These are phyloP conservation scores for Ophiosphaerella herpotricha DNA, from an alignment of 2,329 filamentous ascomycete genomes.

Conservation along the genomic window DNA sequence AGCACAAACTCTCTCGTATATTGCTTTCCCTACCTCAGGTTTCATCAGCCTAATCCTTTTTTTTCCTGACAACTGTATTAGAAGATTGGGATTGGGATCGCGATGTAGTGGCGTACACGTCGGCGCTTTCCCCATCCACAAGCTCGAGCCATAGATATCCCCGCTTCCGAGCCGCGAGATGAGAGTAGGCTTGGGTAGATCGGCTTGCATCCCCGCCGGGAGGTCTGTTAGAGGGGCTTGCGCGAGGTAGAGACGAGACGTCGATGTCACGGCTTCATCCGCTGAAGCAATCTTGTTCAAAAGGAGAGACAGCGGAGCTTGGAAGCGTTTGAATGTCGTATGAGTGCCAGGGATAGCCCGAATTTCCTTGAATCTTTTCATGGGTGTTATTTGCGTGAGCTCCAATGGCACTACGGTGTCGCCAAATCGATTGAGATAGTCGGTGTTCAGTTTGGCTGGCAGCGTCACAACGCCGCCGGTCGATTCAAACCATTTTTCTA, in stretches of 20 bases:
- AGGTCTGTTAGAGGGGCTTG: constrained; percentile 76
- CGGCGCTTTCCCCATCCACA: constrained; percentile 86
- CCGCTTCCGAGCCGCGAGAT: constrained; percentile 70
- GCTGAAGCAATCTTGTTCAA: constrained; percentile 51
- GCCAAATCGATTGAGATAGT: constrained; percentile 47
- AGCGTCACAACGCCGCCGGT: constrained; percentile 6
- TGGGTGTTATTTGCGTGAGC: constrained; percentile 48
- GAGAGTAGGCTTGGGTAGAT: constrained; percentile 70
- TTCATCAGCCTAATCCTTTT: constrained; percentile 76
- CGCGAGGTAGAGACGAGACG: constrained; percentile 74
- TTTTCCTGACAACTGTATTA: constrained; percentile 75
- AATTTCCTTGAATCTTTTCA: not conserved
- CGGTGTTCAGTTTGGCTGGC: constrained; percentile 15
- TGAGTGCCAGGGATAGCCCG: too few species aligned
- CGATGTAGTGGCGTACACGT: constrained; percentile 90
- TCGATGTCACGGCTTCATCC: constrained; percentile 26
- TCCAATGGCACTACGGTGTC: constrained; percentile 63
- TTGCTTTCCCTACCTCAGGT: constrained; percentile 63
- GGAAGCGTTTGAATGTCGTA: constrained; percentile 59
- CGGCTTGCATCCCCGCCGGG: constrained; percentile 63
- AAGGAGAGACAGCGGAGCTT: constrained; percentile 68
- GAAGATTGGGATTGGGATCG: constrained; percentile 93
- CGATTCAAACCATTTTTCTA: constrained; percentile 37
- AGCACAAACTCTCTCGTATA: constrained; percentile 62
- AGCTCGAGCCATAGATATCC: constrained; percentile 82